Evolutionary conservation across 2,329 filamentous ascomycete species (phyloP), one percentile per base, ranked within the genome.

Genomic region (Phoma sp.): DNA sequence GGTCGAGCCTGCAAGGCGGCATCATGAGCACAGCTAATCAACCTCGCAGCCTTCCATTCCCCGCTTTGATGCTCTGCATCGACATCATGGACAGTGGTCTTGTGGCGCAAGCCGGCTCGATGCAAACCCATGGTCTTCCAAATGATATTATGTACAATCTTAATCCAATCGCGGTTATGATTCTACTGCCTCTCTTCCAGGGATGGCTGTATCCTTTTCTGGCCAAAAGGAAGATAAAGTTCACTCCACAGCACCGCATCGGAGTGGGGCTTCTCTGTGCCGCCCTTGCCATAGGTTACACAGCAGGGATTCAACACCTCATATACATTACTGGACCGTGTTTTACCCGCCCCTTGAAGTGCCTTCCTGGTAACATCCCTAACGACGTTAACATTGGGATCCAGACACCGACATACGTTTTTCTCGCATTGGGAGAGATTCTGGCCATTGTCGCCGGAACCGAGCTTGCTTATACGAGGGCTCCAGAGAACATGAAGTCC

Each of bases 141-240:
- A 91, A 91, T 78, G 89, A 91, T 67, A 77, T 91, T 51, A 83
- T 91, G 67, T 83, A 86, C 71, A 90, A 90, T 75, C 78, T 91
- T 33, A 86, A 91, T 72, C 87, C 89, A 4, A 84, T 91, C 61
- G 84, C 87, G 18, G 83, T 91, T 57, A 83, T 91, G 64, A 83
- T 91, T 67, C 83, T 29, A 6, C 27, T 29, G 27, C 27, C 27
- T 6, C 9, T 29, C 9, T 29, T 29, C 27, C 27, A 29, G 9
- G 27, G 27, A 7, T 29, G 27, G 27, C 9, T 29, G 27, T 29
- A 29, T 29, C 27, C 27, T 7, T 91, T 55, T n/a, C 52, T 62
- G 13, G 45, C 44, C 25, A 35, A 48, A n/a, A 36, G 39, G 23
- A 51, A 44, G 22, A 50, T 62, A 13, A 30, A 33, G 24, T 62